Conservation (phyloP, 352 stramenopile species). For the Nothophytophthora sp. region DNA sequence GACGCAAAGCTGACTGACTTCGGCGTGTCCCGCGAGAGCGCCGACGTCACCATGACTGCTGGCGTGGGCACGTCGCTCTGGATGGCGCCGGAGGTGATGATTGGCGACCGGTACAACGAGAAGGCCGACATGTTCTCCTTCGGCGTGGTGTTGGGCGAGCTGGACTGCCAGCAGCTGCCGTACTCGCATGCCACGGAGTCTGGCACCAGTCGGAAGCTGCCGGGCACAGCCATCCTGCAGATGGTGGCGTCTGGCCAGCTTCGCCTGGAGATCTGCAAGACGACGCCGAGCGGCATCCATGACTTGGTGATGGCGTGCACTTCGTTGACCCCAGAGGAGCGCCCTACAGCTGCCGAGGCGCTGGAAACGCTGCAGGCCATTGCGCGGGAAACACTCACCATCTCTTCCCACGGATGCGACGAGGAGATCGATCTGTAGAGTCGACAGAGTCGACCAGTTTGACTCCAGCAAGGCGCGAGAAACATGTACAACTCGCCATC, state of each 20-base stretch:
- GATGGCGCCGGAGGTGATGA: constrained; percentile 50
- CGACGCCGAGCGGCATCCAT: constrained; percentile 24
- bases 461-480: too few relatives aligned
- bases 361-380: constrained; percentile 36
- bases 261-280: constrained; percentile 29
- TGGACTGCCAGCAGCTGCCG: constrained; percentile 33
- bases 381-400: constrained; percentile 20
- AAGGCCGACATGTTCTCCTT: constrained; percentile 54
- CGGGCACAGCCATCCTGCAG: constrained; percentile 40
- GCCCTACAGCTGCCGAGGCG: constrained; percentile 33
- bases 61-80: constrained; percentile 44
- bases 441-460: constrained; percentile 2
- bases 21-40: constrained; percentile 40
- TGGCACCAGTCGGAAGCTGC: constrained; percentile 20
- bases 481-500: constrained; percentile 7
- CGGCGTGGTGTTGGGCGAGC: constrained; percentile 32
- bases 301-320: constrained; percentile 37
- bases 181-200: constrained; percentile 31
- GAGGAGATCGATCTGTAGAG: constrained; percentile 28
- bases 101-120: constrained; percentile 44
- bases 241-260: constrained; percentile 40
- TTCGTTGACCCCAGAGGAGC: constrained; percentile 27
- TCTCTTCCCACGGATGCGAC: constrained; percentile 23
- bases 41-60: constrained; percentile 43
- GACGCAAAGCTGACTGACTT: constrained; percentile 48